These are phyloP conservation scores for Ceratobasidium sp. DNA, from an alignment of 1,284 basidiomycete species.

Conservation along the genomic window DNA sequence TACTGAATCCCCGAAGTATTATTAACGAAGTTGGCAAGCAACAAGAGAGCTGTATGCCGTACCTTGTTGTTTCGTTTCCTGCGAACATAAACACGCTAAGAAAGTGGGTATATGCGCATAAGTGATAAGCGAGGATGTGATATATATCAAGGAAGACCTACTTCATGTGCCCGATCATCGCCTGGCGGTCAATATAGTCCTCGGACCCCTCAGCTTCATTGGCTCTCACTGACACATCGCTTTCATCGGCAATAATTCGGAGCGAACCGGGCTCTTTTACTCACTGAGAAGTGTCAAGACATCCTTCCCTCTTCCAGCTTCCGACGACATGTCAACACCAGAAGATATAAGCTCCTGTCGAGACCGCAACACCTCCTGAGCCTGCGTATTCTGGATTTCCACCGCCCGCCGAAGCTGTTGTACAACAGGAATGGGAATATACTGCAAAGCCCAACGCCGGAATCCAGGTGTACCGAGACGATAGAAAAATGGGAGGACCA, in stretches of 20 bases:
- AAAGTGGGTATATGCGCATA: neutral
- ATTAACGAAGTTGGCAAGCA: neutral
- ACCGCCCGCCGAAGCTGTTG: slow-evolving; percentile 15
- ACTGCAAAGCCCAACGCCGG: slow-evolving; percentile 2
- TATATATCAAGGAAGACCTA: neutral
- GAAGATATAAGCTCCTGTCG: slow-evolving; percentile 9
- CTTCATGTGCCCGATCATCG: slow-evolving; percentile 38
- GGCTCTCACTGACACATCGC: neutral
- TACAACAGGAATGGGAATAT: neutral
- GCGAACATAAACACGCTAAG: slow-evolving; percentile 40
- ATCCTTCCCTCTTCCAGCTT: slow-evolving; percentile 9
- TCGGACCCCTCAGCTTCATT: slow-evolving; percentile 52
- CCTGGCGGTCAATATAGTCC: slow-evolving; percentile 59
- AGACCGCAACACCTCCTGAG: slow-evolving; percentile 3
- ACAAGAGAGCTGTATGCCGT: neutral
- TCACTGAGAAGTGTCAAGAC: slow-evolving; percentile 23
- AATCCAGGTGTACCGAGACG: slow-evolving; percentile 13
- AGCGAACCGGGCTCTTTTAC: neutral
- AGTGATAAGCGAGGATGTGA: neutral
- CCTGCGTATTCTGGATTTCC: neutral
- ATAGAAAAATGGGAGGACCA: slow-evolving; percentile 1
- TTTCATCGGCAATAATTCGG: too few species aligned
- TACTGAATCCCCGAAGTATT: slow-evolving; percentile 51
- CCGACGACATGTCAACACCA: neutral
- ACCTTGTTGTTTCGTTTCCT: slow-evolving; percentile 54